Evolutionary conservation across 768 basidiomycete genomes (phyloP), one percentile per base, ranked within the genome.

Genomic region (Harrya chromipes): DNA sequence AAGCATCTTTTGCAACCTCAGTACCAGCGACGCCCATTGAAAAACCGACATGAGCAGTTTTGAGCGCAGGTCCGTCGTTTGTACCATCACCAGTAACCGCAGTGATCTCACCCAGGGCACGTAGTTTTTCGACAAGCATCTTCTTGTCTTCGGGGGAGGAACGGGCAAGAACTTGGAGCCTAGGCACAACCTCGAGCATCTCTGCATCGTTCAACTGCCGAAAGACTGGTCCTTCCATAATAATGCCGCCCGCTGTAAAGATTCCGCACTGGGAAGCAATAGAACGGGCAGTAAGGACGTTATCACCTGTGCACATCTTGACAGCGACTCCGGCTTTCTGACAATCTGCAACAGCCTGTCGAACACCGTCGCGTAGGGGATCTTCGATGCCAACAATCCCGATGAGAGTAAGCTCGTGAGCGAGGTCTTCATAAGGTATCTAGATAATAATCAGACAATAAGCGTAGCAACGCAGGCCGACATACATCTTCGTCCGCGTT

Each of bases 271-370:
- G 95, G 1, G 80, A 78, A 19, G 97, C 95, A 60, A 99, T 99
- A 7, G 94, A 97, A n/a, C 93, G 84, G 43, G 90, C 91, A 0
- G 90, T 94, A 44, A 97, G 82, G 43, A 94, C 91, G 56, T 97
- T 97, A 69, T 98, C 94, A 56, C 95, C 97, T 0, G 97, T 98
- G 66, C 92, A 95, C 94, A 97, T 99, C 74, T 97, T 97, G 72
- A 98, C 85, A 20, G 79, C 76, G 13, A 99, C 94, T 53, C 95
- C 94, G 36, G 97, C 95, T 45, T 75, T 79, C 60, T 83, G 83
- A 63, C 94, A 97, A 61, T 90, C 84, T 38, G 79, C 75, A 38
- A 99, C 95, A 16, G 95, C 94, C 11, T 93, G 80, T 14, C 81
- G 81, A 23, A 98, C 97, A 64, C 94, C 93, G 0, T 81, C 78